Base-by-base conservation (phyloP, 257 asterid genomes). In the Plantago major region DNA sequence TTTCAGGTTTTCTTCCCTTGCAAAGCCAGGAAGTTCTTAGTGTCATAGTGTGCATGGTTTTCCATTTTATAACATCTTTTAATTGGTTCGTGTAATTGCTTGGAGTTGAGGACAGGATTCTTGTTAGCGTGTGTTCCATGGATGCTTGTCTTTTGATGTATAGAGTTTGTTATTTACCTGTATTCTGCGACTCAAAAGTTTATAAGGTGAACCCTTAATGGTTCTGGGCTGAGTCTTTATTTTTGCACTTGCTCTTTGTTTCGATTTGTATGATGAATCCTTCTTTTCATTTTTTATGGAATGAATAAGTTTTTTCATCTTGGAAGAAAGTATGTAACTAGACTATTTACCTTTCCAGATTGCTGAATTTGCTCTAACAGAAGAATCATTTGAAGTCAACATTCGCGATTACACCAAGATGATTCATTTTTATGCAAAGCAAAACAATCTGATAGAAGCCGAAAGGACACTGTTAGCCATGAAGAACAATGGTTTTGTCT, bases 341-440 rank as follows among this genome's bases (percentile, higher is more conserved):
- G 37, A 12, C 60, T 11, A 16, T 64, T 46, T 38, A 12, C 46
- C 63, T 43, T 37, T 74, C 63, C 79, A 91, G 98, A 81, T 88
- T 30, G 82, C 77, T 7, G 95, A 84, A 64, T 79, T 72, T 49
- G 91, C 89, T 42, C 76, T 88, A 8, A 55, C 67, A 16, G 87
- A 82, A 76, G 95, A 92, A 62, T 82, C 95, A n/a, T 92, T 88
- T 40, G 98, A 88, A 80, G 76, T 87, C 17, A 75, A 78, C 56
- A 67, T 81, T 55, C 97, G 97, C 38, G 98, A 92, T 58, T 89
- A 89, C 42, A 89, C 98, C 68, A 92, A 84, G 71, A 67, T 86
- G 50, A 84, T 89, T 58, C 90, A 86, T 49, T 64, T 74, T 45
- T 84, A 81, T 40, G 95, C 94, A 16, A 83, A 73, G 69, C 80